phyloP scores from a whole-genome alignment of 352 stramenopile genomes.

The Phytophthora boehmeriae region DNA sequence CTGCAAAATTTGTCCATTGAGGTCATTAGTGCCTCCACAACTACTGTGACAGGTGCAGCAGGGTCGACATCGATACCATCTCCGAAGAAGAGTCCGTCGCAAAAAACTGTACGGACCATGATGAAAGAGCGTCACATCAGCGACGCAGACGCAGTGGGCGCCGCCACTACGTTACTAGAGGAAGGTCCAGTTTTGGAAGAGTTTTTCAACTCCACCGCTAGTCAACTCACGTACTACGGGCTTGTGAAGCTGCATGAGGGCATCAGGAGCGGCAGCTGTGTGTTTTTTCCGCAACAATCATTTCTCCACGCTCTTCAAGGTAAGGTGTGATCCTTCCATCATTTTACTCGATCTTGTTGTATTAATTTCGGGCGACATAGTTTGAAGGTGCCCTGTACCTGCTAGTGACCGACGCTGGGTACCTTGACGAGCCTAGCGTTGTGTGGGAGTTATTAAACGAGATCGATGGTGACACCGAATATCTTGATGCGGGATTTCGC shows the following conservation, averaged over 20 bases:
- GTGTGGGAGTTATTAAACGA: constrained; percentile 96
- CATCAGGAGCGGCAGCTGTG: constrained; percentile 91
- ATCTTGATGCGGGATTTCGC: constrained; percentile 71
- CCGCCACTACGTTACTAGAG: constrained; percentile 67
- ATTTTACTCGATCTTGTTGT: constrained; percentile 1
- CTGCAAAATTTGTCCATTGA: constrained; percentile 58
- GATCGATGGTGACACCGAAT: constrained; percentile 86
- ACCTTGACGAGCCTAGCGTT: constrained; percentile 92
- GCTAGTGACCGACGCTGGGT: constrained; percentile 97
- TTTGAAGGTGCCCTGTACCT: constrained; percentile 94
- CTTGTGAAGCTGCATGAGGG: constrained; percentile 93
- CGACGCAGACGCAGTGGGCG: constrained; percentile 62
- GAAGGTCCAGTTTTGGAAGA: constrained; percentile 83
- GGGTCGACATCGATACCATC: constrained; percentile 28
- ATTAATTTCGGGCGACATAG: constrained; percentile 36
- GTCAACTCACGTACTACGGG: constrained; percentile 96
- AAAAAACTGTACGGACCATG: constrained; percentile 71
- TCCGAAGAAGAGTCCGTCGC: constrained; percentile 65
- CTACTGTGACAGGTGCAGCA: background rate
- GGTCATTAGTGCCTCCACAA: constrained; percentile 18
- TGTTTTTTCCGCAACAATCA: constrained; percentile 99
- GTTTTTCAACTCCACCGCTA: constrained; percentile 91
- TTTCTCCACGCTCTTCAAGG: constrained; percentile 97
- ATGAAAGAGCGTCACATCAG: constrained; percentile 83
- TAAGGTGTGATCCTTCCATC: constrained; percentile 13